Conservation (phyloP, 495 filamentous ascomycete genomes). For the Xylaria palmicola region DNA sequence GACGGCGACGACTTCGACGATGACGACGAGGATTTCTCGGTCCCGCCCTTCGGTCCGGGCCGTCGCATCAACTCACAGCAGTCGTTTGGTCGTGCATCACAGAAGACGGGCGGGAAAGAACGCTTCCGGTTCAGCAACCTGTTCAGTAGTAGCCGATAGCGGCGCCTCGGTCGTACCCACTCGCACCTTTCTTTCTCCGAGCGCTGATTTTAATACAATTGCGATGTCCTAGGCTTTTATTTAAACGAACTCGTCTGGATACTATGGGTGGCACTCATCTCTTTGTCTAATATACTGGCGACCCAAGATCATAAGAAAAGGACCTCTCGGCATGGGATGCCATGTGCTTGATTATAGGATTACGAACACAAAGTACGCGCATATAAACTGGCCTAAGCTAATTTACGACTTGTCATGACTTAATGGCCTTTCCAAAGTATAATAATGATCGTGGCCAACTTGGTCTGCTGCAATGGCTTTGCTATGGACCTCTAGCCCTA, state of each 20-base stretch:
- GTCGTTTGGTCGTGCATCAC: conserved; percentile 29
- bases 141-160: conserved; percentile 22
- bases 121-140: conserved; percentile 32
- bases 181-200: not conserved
- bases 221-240: not conserved
- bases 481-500: too few relatives aligned
- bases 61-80: conserved; percentile 35
- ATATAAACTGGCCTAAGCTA: too few relatives aligned
- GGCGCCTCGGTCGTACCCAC: not conserved
- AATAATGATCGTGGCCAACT: too few relatives aligned
- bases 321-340: not conserved
- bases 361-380: not conserved
- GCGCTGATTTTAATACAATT: not conserved
- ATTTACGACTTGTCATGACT: too few relatives aligned
- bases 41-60: conserved; percentile 22
- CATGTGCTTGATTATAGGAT: conserved; percentile 1
- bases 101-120: conserved; percentile 25
- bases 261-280: not conserved
- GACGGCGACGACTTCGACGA: conserved; percentile 26
- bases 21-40: conserved; percentile 23
- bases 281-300: not conserved
- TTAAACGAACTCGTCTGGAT: not conserved
- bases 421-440: too few relatives aligned
- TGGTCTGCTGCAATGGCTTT: too few relatives aligned
- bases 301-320: not conserved